Evolutionary conservation across 208 protist genomes (phyloP), one percentile per base, ranked within the genome.

Genomic region (Trypanosoma lewisi): DNA sequence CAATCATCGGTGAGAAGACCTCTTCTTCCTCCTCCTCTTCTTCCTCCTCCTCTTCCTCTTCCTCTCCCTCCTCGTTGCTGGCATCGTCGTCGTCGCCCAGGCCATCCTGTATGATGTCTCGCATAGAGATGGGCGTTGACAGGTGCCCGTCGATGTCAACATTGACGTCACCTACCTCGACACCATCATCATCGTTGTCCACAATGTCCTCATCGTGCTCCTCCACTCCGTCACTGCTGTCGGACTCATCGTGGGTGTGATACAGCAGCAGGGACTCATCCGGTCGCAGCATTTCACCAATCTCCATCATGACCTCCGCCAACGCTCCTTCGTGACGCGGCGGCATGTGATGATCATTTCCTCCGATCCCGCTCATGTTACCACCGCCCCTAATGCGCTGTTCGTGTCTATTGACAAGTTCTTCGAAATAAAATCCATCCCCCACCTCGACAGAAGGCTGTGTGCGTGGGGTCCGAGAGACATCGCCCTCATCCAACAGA

Each of bases 41-140:
- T 21, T 66, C 67, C 7, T 70, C 58, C 4, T 78, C 53, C 8
- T 70, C 62, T 5, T 64, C 63, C 41, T 75, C 53, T 16, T 76
- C 60, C 2, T 76, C 60, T 0, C 47, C 45, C 11, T 61, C 57
- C 4, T 55, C 66, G 7, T 39, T 33, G 5, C 31, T 41, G 0
- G 25, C 50, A 2, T 61, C 66, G 25, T 65, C 58, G 14, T 54
- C 52, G 6, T 48, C 58, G 2, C 39, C 66, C 1, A 27, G n/a
- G 0, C 49, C 51, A 47, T 30, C 17, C 42, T n/a, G 42, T 19
- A 47, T 7, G 42, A 14, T 7, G n/a, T 25, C n/a, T 19, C 42
- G 42, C 9, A 47, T n/a, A 2, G 42, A 47, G 42, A 47, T 47
- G 42, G 42, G 42, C 9, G 42, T 47, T 5, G 42, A 21, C n/a